These are phyloP conservation scores for Coniosporium tulheliwenetii DNA, from an alignment of 2,329 filamentous ascomycete species.

Conservation along the genomic window DNA sequence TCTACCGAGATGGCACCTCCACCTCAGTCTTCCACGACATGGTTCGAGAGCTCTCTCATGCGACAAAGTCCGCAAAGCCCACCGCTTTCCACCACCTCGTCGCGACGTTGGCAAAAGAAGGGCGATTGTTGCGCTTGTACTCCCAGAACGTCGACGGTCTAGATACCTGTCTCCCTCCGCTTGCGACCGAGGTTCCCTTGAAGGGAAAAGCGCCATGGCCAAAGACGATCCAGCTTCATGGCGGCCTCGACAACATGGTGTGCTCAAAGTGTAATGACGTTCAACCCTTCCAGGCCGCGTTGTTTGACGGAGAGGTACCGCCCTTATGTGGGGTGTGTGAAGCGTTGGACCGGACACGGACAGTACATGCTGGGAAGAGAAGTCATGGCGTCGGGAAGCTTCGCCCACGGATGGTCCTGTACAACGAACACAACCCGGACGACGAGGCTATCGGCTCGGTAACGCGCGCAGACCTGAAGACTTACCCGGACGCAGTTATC, in stretches of 20 bases:
- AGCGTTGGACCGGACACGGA: conserved; percentile 60
- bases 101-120: conserved; percentile 75
- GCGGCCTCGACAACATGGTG: conserved; percentile 88
- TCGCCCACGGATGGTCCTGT: conserved; percentile 84
- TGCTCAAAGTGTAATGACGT: conserved; percentile 83
- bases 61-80: conserved; percentile 62
- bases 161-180: conserved; percentile 66
- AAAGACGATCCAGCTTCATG: conserved; percentile 81
- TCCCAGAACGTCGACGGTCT: conserved; percentile 96
- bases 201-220: conserved; percentile 60
- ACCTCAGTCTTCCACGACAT: conserved; percentile 91
- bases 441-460: conserved; percentile 91
- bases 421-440: conserved; percentile 94
- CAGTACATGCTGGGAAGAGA: conserved; percentile 62
- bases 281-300: conserved; percentile 55
- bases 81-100: conserved; percentile 89
- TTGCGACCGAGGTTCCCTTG: conserved; percentile 68
- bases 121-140: conserved; percentile 76
- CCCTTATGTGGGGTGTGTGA: conserved; percentile 66
- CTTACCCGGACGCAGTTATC: conserved; percentile 77
- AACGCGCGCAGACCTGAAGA: conserved; percentile 69
- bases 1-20: conserved; percentile 82
- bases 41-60: conserved; percentile 73
- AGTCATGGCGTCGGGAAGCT: conserved; percentile 86
- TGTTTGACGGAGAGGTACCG: conserved; percentile 74